Base-by-base conservation (phyloP, 176 grass and related monocot species). In the Thinopyrum elongatum region DNA sequence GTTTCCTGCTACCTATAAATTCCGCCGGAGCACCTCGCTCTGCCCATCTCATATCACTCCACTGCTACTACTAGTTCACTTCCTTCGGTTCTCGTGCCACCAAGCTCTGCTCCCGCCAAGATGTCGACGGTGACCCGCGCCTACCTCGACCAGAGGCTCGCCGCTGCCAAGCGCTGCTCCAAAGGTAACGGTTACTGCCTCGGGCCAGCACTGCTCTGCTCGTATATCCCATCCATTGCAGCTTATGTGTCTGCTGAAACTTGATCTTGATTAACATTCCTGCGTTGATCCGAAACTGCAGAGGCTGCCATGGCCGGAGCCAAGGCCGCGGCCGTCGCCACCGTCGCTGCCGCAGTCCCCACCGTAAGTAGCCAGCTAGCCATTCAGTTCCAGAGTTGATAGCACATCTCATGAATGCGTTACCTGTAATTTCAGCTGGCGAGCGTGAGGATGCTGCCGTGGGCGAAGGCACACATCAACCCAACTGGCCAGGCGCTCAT, bases 391-490 rank as follows among this genome's bases (percentile, higher is more conserved):
- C 42, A 46, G 12, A 4, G 42, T 46, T 46, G 3, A 46, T 4
- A 13, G 42, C 11, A 46, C 0, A 2, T 46, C 42, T 46, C 41
- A 42, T 42, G 42, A 46, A 46, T 4, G 42, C 2, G 42, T 46
- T 14, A 9, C 30, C 1, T 41, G 35, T 47, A 67, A 46, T 83
- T 46, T 46, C 12, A 97, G 92, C 16, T 97, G 36, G 90, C 94
- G n/a, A 97, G 92, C 46, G 94, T 97, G 38, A 61, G 90, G 82
- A 97, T 97, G 94, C 83, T 92, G 21, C 90, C 92, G 8, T 97
- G 92, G 92, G 94, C 92, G 0, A 92, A 62, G 23, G 63, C 90
- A 1, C 88, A 97, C 81, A 87, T 97, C 14, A 97, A 97, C 70
- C 90, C 87, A 0, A 90, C 94, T 0, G 94, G 89, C 3, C 92